Evolutionary conservation across 345 rosid species (phyloP).

Genomic region (Sonneratia caseolaris): DNA sequence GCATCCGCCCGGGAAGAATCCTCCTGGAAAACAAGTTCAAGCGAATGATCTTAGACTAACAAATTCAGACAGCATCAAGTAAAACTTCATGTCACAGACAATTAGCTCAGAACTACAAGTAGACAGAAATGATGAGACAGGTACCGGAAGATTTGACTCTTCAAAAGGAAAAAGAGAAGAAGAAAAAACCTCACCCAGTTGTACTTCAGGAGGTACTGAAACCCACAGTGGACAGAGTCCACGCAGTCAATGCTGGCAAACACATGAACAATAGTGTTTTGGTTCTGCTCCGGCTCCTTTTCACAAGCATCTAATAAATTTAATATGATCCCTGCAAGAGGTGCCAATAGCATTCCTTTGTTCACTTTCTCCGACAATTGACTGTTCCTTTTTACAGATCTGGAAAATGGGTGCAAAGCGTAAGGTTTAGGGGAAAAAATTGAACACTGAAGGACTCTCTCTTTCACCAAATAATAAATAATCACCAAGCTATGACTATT

Average conservation of each 20-base stretch:
- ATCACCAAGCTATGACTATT: neutral
- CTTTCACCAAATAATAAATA: too few relatives aligned
- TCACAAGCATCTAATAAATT: slow-evolving; percentile 68
- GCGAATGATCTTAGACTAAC: neutral
- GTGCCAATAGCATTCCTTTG: slow-evolving; percentile 74
- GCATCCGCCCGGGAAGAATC: slow-evolving; percentile 48
- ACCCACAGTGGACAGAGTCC: slow-evolving; percentile 57
- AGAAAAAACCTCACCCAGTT: slow-evolving; percentile 57
- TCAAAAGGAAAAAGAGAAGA: too few relatives aligned
- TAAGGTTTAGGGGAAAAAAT: neutral
- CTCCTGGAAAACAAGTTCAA: slow-evolving; percentile 31
- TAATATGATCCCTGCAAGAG: slow-evolving; percentile 78
- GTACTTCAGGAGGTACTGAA: slow-evolving; percentile 71
- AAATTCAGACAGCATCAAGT: neutral
- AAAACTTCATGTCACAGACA: neutral
- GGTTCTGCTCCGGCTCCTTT: slow-evolving; percentile 24
- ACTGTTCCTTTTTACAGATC: slow-evolving; percentile 68
- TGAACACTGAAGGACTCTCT: too few relatives aligned
- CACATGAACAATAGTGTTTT: slow-evolving; percentile 54
- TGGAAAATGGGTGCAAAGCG: slow-evolving; percentile 9
- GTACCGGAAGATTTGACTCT: neutral
- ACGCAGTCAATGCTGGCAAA: slow-evolving; percentile 87
- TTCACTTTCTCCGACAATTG: slow-evolving; percentile 67
- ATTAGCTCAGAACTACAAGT: neutral
- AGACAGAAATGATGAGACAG: neutral